Conservation (phyloP, 2,329 filamentous ascomycete species). For the Fusarium brachygibbosum region DNA sequence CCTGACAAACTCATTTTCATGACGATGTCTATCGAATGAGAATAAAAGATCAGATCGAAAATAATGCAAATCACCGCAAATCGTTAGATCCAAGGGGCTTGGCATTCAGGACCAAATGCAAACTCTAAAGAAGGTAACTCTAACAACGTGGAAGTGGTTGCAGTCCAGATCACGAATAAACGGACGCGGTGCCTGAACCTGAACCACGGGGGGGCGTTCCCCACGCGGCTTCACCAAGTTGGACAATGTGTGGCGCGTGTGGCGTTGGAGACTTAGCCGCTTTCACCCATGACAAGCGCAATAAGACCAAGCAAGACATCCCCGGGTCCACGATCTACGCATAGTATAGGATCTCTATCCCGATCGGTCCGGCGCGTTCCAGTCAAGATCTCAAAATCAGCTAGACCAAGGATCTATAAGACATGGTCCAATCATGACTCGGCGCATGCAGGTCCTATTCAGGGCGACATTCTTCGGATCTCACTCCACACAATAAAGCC, state of each 20-base stretch:
- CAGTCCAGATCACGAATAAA: conserved; percentile 24
- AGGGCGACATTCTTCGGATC: conserved; percentile 40
- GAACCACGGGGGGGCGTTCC: background rate
- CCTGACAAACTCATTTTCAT: conserved; percentile 3
- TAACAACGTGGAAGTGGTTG: conserved; percentile 16
- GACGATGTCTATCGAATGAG: conserved; percentile 8
- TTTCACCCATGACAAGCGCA: conserved; percentile 34
- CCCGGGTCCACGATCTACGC: conserved; percentile 9
- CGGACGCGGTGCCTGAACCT: conserved; percentile 29
- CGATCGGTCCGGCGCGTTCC: conserved; percentile 41
- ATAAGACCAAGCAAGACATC: conserved; percentile 5
- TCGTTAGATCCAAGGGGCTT: conserved; percentile 28
- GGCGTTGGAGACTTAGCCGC: conserved; percentile 31
- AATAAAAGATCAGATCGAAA: background rate
- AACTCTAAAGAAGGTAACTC: conserved; percentile 25
- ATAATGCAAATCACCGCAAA: conserved; percentile 16
- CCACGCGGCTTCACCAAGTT: background rate
- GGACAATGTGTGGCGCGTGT: conserved; percentile 21
- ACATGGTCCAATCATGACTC: conserved; percentile 25
- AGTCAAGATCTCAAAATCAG: conserved; percentile 23
- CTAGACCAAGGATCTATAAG: conserved; percentile 15
- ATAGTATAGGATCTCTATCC: conserved; percentile 14
- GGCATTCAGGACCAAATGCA: conserved; percentile 33
- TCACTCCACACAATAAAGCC: conserved; percentile 10
- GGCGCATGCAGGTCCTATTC: conserved; percentile 23